Evolutionary conservation across 148 eudicot species (phyloP), one percentile per base, ranked within the genome.

Genomic region (Rhododendron ovatum): DNA sequence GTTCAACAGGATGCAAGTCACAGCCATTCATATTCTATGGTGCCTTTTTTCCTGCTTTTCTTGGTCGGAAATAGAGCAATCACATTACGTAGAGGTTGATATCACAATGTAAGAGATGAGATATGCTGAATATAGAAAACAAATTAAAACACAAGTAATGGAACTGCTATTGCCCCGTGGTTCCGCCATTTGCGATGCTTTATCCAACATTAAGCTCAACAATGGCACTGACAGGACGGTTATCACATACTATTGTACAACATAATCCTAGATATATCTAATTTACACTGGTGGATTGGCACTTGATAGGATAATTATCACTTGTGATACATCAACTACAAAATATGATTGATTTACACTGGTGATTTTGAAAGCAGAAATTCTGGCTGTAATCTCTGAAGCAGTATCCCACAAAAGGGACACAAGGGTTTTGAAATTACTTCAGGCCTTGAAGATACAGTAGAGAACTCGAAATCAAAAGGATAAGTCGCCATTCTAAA

Each of bases 341-440:
- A 63, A 63, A 86, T 4, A 15, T 2, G 12, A 17, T 57, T 41
- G 41, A 63, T 79, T 87, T 88, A 92, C 69, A 93, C 95, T 14
- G 94, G 95, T 65, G 92, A 90, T 28, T 90, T 47, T 13, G 98
- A 93, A 28, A 97, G 93, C 51, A 93, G 86, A 90, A 93, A 93
- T 74, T 90, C 95, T 1, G 98, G 98, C 82, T 90, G 99, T 78
- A 84, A 87, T 90, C 95, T 95, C 87, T 94, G 95, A 33, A 95
- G 85, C 51, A 94, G 88, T 86, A 96, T 92, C 89, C 98, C 99
- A 88, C 99, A 96, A 81, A 96, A 93, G 82, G 96, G 98, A 87
- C 99, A 96, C 45, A 86, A 84, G 39, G 98, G 99, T 80, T 80
- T 90, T 39, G 91, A 83, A 12, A 78, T 59, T 53, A 86, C 81